Evolutionary conservation across 1,284 basidiomycete species (phyloP).

Genomic region (Heliocybe sulcata): DNA sequence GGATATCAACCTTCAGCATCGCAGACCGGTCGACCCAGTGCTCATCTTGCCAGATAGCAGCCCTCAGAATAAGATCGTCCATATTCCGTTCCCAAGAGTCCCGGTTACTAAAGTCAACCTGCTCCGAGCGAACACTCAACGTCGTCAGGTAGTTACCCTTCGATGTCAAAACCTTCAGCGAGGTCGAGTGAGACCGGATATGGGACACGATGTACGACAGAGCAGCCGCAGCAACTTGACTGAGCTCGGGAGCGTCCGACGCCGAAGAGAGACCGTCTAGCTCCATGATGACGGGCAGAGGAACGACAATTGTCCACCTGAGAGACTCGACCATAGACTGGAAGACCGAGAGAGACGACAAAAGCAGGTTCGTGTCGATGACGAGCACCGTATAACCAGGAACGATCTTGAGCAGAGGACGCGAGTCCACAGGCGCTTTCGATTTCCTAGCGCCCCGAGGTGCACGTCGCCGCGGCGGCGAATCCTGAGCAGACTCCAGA

Average conservation of each 20-base stretch:
- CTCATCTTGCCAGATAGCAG: slow-evolving; percentile 87
- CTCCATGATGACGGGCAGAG: slow-evolving; percentile 93
- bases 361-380: slow-evolving; percentile 90
- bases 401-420: slow-evolving; percentile 49
- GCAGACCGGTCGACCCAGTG: slow-evolving; percentile 85
- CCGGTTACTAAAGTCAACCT: slow-evolving; percentile 64
- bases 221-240: slow-evolving; percentile 65
- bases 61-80: slow-evolving; percentile 92
- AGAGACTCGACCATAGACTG: slow-evolving; percentile 72
- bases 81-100: slow-evolving; percentile 69
- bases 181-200: slow-evolving; percentile 66
- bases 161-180: slow-evolving; percentile 91
- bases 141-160: slow-evolving; percentile 90
- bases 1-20: slow-evolving; percentile 44
- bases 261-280: slow-evolving; percentile 74
- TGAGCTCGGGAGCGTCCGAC: slow-evolving; percentile 58
- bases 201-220: slow-evolving; percentile 73
- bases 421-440: slow-evolving; percentile 17
- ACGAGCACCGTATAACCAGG: slow-evolving; percentile 89
- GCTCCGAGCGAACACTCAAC: slow-evolving; percentile 79
- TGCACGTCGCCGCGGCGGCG: slow-evolving; percentile 21
- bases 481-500: slow-evolving; percentile 35
- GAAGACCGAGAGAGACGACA: slow-evolving; percentile 73
- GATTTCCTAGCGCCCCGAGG: slow-evolving; percentile 16
- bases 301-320: slow-evolving; percentile 86